Percentiles rank a stretch among this genome's conserved stretches.
These are phyloP conservation scores for Nakazawaea peltata DNA, from an alignment of 805 yeast genomes.

Conservation along the genomic window DNA sequence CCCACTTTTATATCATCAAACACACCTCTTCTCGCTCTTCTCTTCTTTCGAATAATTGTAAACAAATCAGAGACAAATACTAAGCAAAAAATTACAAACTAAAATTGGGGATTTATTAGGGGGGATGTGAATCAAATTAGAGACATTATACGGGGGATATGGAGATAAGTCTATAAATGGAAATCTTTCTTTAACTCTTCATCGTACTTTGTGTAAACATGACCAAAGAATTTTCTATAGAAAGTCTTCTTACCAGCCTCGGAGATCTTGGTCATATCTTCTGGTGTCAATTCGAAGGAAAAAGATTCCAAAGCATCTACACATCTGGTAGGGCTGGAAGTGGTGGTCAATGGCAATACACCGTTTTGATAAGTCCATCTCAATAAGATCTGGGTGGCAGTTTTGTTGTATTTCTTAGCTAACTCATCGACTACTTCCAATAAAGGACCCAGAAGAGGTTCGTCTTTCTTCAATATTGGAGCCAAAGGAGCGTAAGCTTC, in stretches of 20 bases:
- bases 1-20: no score
- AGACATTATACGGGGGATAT: no score
- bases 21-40: no score
- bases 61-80: no score
- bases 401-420: conserved; percentile 27
- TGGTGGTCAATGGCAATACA: conserved; percentile 38
- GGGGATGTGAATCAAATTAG: no score
- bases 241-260: conserved; percentile 18
- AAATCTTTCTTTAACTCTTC: no score
- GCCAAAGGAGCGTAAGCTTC: conserved; percentile 41
- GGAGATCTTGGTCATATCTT: conserved; percentile 21
- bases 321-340: conserved; percentile 32
- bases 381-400: conserved; percentile 33
- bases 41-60: no score
- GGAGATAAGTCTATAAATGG: no score
- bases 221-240: conserved; percentile 18
- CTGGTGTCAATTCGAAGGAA: conserved; percentile 23
- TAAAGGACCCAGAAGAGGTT: conserved; percentile 18
- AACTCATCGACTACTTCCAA: conserved; percentile 23
- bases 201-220: conserved; percentile 14
- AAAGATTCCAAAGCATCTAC: conserved; percentile 26
- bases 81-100: no score
- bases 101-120: no score
- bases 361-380: conserved; percentile 35
- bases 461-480: conserved; percentile 29